Percentiles rank a stretch among this genome's conserved stretches.
Evolutionary conservation across 345 rosid genomes (phyloP).

Genomic region (Schrenkiella parvula): DNA sequence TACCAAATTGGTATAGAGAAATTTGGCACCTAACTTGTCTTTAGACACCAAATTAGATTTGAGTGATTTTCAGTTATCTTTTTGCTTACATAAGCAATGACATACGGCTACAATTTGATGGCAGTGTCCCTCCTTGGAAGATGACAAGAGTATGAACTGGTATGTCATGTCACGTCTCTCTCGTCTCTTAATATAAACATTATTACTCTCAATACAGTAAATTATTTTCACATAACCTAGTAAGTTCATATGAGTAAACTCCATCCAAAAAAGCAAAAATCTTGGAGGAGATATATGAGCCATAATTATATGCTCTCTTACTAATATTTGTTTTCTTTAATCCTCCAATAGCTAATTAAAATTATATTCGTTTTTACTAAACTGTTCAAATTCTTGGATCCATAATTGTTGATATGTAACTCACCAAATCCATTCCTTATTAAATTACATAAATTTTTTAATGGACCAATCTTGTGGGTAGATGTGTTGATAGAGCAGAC

Average conservation of each 20-base stretch:
- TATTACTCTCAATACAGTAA: neutral
- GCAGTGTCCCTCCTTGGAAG: neutral
- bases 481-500: neutral
- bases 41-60: neutral
- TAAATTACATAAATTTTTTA: neutral
- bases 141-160: neutral
- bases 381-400: too few species aligned
- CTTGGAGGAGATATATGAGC: too few species aligned
- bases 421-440: neutral
- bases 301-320: too few species aligned
- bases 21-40: neutral
- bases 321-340: too few species aligned
- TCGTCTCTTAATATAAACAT: neutral
- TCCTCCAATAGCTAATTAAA: too few species aligned
- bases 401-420: neutral
- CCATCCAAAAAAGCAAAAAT: too few species aligned
- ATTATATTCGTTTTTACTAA: too few species aligned
- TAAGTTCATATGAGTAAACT: too few species aligned
- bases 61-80: neutral
- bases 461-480: neutral
- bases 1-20: neutral
- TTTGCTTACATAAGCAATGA: constrained; percentile 6
- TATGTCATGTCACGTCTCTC: neutral
- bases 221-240: too few species aligned
- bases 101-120: neutral